These are phyloP conservation scores for Cynara cardunculus DNA, from an alignment of 129 eudicot species.

Conservation along the genomic window DNA sequence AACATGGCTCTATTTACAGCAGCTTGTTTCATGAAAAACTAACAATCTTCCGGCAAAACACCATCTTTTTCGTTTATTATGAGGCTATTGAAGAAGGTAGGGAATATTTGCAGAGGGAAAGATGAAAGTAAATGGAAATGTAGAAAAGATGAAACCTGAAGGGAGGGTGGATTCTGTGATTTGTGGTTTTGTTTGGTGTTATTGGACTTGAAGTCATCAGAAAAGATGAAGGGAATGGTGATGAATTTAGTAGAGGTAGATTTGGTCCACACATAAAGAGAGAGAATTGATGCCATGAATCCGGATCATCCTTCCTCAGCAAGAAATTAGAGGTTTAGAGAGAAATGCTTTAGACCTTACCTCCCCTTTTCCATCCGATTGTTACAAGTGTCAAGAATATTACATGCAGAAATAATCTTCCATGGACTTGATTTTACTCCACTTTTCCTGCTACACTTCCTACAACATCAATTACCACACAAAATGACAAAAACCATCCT, in stretches of 20 bases:
- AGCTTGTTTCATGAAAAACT: background rate
- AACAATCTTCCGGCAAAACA: background rate
- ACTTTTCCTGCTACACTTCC: background rate
- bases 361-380: conserved; percentile 30
- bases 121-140: background rate
- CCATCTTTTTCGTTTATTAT: background rate
- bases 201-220: background rate
- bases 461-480: background rate
- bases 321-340: conserved; percentile 28
- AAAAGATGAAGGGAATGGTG: background rate
- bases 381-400: conserved; percentile 26
- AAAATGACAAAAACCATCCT: background rate
- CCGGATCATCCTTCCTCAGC: conserved; percentile 24
- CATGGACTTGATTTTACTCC: background rate
- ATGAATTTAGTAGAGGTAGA: background rate
- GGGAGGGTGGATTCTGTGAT: background rate
- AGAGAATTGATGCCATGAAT: conserved; percentile 19
- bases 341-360: conserved; percentile 6
- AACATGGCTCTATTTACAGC: background rate
- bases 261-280: conserved; percentile 21
- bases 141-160: background rate
- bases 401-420: background rate
- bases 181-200: conserved; percentile 1
- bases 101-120: too few relatives aligned
- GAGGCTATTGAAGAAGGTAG: background rate